Conservation (phyloP, 257 asterid genomes). For the Euphrasia confusa region DNA sequence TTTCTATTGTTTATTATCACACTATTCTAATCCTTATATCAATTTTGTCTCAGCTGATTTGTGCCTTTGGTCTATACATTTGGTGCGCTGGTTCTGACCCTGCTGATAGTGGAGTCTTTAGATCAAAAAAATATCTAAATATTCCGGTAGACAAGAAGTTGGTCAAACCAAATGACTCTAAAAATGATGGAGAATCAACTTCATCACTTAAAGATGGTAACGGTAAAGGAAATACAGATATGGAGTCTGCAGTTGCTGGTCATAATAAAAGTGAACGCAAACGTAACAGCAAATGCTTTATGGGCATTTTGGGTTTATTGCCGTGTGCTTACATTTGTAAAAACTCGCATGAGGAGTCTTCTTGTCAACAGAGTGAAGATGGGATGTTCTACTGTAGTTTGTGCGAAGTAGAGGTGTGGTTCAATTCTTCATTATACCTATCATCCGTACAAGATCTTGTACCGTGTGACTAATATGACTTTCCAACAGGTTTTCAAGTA, state of each 20-base stretch:
- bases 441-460: too few species aligned
- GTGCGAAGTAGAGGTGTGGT: slow-evolving; percentile 93
- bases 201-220: background rate
- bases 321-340: slow-evolving; percentile 64
- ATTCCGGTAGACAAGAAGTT: slow-evolving; percentile 42
- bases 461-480: background rate
- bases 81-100: slow-evolving; percentile 98
- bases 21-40: background rate
- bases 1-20: background rate
- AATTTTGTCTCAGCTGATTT: slow-evolving; percentile 49
- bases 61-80: slow-evolving; percentile 75
- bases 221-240: background rate
- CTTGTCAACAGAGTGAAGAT: slow-evolving; percentile 81
- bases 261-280: slow-evolving; percentile 32
- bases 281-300: slow-evolving; percentile 31
- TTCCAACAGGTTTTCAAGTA: slow-evolving; percentile 72
- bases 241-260: slow-evolving; percentile 34
- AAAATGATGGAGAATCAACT: slow-evolving; percentile 58
- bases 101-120: slow-evolving; percentile 86
- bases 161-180: slow-evolving; percentile 34
- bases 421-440: too few species aligned
- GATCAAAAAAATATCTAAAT: slow-evolving; percentile 73
- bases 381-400: slow-evolving; percentile 99
- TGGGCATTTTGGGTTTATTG: slow-evolving; percentile 43
- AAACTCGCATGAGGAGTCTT: slow-evolving; percentile 48